Percentiles rank a stretch among this genome's conserved stretches.
These are phyloP conservation scores for Termitomyces sp. DNA, from an alignment of 768 basidiomycete species.

Conservation along the genomic window DNA sequence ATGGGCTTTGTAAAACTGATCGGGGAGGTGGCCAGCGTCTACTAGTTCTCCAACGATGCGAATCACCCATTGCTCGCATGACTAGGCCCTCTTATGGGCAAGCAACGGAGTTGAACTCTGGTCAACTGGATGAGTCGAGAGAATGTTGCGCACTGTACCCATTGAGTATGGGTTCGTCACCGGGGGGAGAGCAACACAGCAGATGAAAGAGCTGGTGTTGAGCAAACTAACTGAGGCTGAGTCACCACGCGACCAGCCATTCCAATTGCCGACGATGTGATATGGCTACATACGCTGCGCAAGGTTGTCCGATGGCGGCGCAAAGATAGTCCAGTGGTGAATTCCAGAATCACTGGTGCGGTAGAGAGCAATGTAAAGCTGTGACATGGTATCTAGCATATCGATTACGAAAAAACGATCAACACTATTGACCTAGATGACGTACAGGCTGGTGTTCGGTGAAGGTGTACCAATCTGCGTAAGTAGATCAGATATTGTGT, in stretches of 20 bases:
- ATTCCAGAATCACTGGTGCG: not conserved
- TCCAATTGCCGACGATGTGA: not conserved
- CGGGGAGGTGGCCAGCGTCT: not conserved
- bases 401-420: too few species aligned
- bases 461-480: too few species aligned
- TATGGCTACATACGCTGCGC: not conserved
- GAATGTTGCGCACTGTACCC: not conserved
- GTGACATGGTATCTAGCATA: not conserved
- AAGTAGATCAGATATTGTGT: too few species aligned
- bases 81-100: not conserved
- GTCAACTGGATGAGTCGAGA: not conserved
- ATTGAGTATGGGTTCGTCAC: not conserved
- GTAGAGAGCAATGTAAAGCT: not conserved
- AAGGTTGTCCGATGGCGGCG: not conserved
- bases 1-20: not conserved
- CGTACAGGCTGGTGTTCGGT: too few species aligned
- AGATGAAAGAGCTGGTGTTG: not conserved
- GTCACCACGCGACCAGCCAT: not conserved
- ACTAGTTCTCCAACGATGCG: not conserved
- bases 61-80: not conserved
- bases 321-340: not conserved
- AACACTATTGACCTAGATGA: too few species aligned
- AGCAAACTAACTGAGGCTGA: not conserved
- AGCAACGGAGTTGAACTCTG: not conserved
- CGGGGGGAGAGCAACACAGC: not conserved